These are phyloP conservation scores for Barbatosphaeria neglecta DNA, from an alignment of 495 filamentous ascomycete genomes.

Conservation along the genomic window DNA sequence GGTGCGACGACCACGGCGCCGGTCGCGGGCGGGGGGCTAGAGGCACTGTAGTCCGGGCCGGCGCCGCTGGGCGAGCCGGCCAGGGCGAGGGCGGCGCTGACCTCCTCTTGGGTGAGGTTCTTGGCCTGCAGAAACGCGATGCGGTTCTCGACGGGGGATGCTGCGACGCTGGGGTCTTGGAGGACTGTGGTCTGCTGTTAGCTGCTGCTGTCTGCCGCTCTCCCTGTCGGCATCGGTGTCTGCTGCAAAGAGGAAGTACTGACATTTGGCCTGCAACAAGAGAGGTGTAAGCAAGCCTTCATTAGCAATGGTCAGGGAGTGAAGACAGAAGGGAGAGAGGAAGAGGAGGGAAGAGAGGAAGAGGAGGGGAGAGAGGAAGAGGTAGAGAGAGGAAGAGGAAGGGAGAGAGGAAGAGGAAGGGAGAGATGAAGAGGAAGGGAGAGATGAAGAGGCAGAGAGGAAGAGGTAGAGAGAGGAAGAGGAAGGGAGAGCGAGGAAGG, in stretches of 20 bases:
- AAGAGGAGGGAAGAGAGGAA: too few relatives aligned
- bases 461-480: too few relatives aligned
- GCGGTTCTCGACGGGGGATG: conserved; percentile 82
- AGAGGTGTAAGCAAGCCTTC: neutral
- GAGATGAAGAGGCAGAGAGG: too few relatives aligned
- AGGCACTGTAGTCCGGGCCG: conserved; percentile 32
- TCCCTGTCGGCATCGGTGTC: neutral
- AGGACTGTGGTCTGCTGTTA: conserved; percentile 49
- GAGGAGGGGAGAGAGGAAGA: too few relatives aligned
- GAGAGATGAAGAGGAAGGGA: too few relatives aligned
- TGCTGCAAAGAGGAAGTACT: conserved; percentile 24
- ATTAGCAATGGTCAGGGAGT: too few relatives aligned
- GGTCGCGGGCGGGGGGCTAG: too few relatives aligned
- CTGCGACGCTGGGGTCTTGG: conserved; percentile 82
- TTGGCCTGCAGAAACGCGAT: conserved; percentile 92
- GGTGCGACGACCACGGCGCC: too few relatives aligned
- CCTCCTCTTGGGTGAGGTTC: conserved; percentile 91
- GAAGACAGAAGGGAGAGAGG: too few relatives aligned
- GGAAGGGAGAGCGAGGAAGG: too few relatives aligned
- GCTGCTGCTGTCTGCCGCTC: neutral
- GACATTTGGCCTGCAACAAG: conserved; percentile 31
- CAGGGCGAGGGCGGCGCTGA: conserved; percentile 71
- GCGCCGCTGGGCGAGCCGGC: conserved; percentile 42
- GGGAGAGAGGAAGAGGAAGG: too few relatives aligned
- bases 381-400: too few relatives aligned